Base-by-base conservation (phyloP, 768 basidiomycete species). In the Kwoniella dejecticola region DNA sequence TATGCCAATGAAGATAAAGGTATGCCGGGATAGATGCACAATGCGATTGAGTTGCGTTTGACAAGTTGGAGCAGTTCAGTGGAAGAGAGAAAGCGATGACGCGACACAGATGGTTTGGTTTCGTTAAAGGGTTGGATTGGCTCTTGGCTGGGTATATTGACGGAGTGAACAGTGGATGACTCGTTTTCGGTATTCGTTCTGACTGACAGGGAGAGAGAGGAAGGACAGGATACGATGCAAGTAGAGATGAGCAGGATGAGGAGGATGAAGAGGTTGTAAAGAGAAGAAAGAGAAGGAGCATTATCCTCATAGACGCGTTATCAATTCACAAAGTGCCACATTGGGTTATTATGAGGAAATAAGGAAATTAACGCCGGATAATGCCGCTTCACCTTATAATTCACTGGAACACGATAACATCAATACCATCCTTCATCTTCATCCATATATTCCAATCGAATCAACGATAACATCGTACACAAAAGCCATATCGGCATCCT, bases 261-360 rank as follows among this genome's bases (percentile, higher is more conserved):
- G n/a, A n/a, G n/a, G n/a, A n/a, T n/a, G n/a, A n/a, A n/a, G n/a
- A n/a, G n/a, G n/a, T n/a, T n/a, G n/a, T n/a, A n/a, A n/a, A n/a
- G n/a, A 40, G 53, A 19, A 44, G 53, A 23, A 33, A 24, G 29
- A 30, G 12, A 4, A 53, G 40, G 21, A 46, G 4, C 49, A 24
- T 45, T n/a, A 48, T 46, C 17, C 13, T 27, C 2, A 19, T 31
- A 36, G 44, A 44, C 33, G 47, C 38, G 57, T 19, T 19, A 21
- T n/a, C n/a, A n/a, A 10, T n/a, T 27, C 31, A 19, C 3, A 17
- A 58, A 58, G 47, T 58, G 57, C 57, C 57, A 58, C 57, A 58
- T 47, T 36, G 13, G 12, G 4, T 12, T 38, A 19, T 44, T 36
- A 36, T 7, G 33, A 36, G 33, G 15, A 15, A 36, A n/a, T n/a